These are phyloP conservation scores for Ailanthus altissimus DNA, from an alignment of 345 rosid species.

Conservation along the genomic window DNA sequence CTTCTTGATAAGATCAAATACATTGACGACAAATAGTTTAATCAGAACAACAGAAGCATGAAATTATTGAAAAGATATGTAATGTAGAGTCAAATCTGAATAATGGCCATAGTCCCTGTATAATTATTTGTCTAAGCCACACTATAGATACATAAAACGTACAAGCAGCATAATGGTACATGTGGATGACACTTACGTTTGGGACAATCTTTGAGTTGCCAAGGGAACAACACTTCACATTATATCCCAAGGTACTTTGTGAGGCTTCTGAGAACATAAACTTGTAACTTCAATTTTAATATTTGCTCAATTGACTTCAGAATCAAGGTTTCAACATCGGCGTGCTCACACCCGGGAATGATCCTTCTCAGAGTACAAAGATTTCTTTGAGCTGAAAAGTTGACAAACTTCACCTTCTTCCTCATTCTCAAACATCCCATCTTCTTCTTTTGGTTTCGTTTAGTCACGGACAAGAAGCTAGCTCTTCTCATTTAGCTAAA, in stretches of 20 bases:
- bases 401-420: slow-evolving; percentile 31
- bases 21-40: background rate
- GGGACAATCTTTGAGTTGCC: slow-evolving; percentile 8
- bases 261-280: slow-evolving; percentile 40
- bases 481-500: slow-evolving; percentile 5
- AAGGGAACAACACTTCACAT: background rate
- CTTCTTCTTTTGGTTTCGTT: slow-evolving; percentile 20
- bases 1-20: background rate
- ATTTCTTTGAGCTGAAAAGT: slow-evolving; percentile 33
- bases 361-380: slow-evolving; percentile 37
- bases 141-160: slow-evolving; percentile 10
- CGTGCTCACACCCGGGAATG: slow-evolving; percentile 49
- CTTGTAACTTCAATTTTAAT: slow-evolving; percentile 40
- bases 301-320: slow-evolving; percentile 51
- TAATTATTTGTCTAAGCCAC: slow-evolving; percentile 10
- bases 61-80: slow-evolving; percentile 7
- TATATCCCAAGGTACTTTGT: slow-evolving; percentile 37
- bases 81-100: slow-evolving; percentile 15
- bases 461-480: slow-evolving; percentile 19
- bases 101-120: background rate
- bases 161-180: slow-evolving; percentile 3
- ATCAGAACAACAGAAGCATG: slow-evolving; percentile 15
- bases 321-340: slow-evolving; percentile 47
- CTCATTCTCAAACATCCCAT: slow-evolving; percentile 26
- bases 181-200: slow-evolving; percentile 16